A percentile compares a stretch with the other conserved stretches of the same genome.
These are phyloP conservation scores for Amoeboaphelidium protococcarum DNA, from an alignment of 371 early-diverging fungal genomes.

Conservation along the genomic window DNA sequence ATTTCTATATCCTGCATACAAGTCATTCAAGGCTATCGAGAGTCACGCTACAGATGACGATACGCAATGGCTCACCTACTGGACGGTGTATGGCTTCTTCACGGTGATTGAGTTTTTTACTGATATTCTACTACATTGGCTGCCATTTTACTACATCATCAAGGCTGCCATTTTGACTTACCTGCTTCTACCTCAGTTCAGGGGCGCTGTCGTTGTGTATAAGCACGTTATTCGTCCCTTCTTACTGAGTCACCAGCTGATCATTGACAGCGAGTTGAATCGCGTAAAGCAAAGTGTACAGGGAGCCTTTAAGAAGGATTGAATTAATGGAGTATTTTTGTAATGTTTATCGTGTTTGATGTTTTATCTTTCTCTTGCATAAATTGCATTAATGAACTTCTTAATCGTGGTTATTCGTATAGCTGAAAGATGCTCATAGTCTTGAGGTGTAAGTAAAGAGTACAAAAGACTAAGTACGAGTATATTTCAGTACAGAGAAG, in stretches of 20 bases:
- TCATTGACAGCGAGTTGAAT: slow-evolving; percentile 8
- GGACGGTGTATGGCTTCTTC: slow-evolving; percentile 59
- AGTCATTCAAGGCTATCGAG: slow-evolving; percentile 75
- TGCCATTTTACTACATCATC: slow-evolving; percentile 75
- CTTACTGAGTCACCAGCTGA: slow-evolving; percentile 15
- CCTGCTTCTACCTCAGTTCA: slow-evolving; percentile 45
- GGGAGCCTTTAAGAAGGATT: no score
- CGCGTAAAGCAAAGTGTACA: no score
- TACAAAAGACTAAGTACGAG: no score
- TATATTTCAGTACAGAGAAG: no score
- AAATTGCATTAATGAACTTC: no score
- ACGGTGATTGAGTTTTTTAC: slow-evolving; percentile 60
- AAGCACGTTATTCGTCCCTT: slow-evolving; percentile 22
- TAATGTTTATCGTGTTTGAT: no score
- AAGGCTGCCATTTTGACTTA: slow-evolving; percentile 63
- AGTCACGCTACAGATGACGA: slow-evolving; percentile 43
- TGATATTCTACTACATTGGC: slow-evolving; percentile 39
- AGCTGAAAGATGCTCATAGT: no score
- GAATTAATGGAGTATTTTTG: no score
- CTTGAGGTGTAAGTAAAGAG: no score
- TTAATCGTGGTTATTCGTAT: no score
- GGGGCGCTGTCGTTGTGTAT: slow-evolving; percentile 30
- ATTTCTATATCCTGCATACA: slow-evolving; percentile 33
- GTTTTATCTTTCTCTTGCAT: no score
- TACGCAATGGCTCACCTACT: slow-evolving; percentile 26